These are phyloP conservation scores for Hippophae gyantsensis DNA, from an alignment of 306 rosid genomes.

Conservation along the genomic window DNA sequence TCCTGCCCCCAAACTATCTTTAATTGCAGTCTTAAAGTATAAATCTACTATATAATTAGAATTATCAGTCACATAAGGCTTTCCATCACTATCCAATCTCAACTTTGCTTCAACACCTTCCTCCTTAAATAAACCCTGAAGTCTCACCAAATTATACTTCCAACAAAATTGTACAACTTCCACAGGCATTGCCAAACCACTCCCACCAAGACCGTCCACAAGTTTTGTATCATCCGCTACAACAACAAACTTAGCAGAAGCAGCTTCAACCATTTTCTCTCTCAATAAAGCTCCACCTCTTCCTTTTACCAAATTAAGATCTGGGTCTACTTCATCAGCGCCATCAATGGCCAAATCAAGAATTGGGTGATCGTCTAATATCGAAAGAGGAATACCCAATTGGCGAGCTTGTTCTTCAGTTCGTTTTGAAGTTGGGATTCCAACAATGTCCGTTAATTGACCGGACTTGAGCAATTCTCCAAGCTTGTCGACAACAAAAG, in stretches of 20 bases:
- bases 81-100: slow-evolving; percentile 44
- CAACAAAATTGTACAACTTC: slow-evolving; percentile 88
- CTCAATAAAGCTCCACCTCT: slow-evolving; percentile 71
- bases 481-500: slow-evolving; percentile 74
- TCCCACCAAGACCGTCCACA: slow-evolving; percentile 60
- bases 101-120: slow-evolving; percentile 61
- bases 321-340: slow-evolving; percentile 78
- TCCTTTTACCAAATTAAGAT: slow-evolving; percentile 66
- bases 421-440: slow-evolving; percentile 78
- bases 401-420: slow-evolving; percentile 77
- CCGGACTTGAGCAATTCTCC: slow-evolving; percentile 57
- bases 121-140: slow-evolving; percentile 52
- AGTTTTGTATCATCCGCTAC: slow-evolving; percentile 67
- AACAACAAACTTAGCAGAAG: slow-evolving; percentile 61
- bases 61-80: slow-evolving; percentile 68
- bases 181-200: slow-evolving; percentile 80
- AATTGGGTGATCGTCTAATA: slow-evolving; percentile 60
- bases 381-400: slow-evolving; percentile 65
- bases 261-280: slow-evolving; percentile 86
- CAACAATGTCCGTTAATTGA: slow-evolving; percentile 47
- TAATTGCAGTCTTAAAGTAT: slow-evolving; percentile 63
- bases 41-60: slow-evolving; percentile 70
- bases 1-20: slow-evolving; percentile 50
- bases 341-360: slow-evolving; percentile 81
- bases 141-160: slow-evolving; percentile 57